Percentiles rank a stretch among this genome's conserved stretches.
phyloP scores from a whole-genome alignment of 2,329 filamentous ascomycete species.

The Phaeoacremonium minimum region DNA sequence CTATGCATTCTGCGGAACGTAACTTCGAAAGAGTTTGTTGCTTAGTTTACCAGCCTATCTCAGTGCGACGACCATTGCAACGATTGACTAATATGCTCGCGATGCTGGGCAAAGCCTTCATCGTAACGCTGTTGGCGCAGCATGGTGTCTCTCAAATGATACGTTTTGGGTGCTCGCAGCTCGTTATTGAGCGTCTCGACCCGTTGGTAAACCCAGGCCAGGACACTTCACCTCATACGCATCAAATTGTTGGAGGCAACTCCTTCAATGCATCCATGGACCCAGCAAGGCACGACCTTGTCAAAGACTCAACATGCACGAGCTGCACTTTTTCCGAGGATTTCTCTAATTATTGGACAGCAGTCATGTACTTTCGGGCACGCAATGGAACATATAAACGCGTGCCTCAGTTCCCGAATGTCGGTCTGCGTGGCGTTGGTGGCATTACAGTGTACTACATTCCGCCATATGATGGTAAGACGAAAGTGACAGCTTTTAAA shows the following conservation, averaged over 20 bases:
- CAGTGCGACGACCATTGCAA: too few species aligned
- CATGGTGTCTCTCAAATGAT: slow-evolving; percentile 22
- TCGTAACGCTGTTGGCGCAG: slow-evolving; percentile 20
- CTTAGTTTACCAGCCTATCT: too few species aligned
- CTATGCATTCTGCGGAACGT: too few species aligned
- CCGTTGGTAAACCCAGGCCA: slow-evolving; percentile 33
- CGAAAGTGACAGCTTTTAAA: slow-evolving; percentile 35
- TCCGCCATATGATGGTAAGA: slow-evolving; percentile 31
- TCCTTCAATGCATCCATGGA: slow-evolving; percentile 37
- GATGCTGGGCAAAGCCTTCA: not conserved
- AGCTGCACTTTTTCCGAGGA: slow-evolving; percentile 31
- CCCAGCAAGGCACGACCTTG: slow-evolving; percentile 19
- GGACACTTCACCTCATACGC: slow-evolving; percentile 48
- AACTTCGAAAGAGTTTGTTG: too few species aligned
- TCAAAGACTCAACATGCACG: slow-evolving; percentile 31
- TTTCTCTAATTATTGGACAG: slow-evolving; percentile 29
- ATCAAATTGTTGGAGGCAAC: slow-evolving; percentile 51
- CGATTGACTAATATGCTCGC: not conserved
- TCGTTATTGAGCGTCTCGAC: slow-evolving; percentile 39
- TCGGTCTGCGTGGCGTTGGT: slow-evolving; percentile 47
- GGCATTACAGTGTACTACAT: slow-evolving; percentile 44
- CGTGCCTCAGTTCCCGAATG: slow-evolving; percentile 19
- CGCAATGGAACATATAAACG: slow-evolving; percentile 29
- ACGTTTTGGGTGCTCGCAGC: slow-evolving; percentile 41
- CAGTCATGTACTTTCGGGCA: slow-evolving; percentile 28